phyloP scores from a whole-genome alignment of 208 protist species.

The Leishmania amazonensis region DNA sequence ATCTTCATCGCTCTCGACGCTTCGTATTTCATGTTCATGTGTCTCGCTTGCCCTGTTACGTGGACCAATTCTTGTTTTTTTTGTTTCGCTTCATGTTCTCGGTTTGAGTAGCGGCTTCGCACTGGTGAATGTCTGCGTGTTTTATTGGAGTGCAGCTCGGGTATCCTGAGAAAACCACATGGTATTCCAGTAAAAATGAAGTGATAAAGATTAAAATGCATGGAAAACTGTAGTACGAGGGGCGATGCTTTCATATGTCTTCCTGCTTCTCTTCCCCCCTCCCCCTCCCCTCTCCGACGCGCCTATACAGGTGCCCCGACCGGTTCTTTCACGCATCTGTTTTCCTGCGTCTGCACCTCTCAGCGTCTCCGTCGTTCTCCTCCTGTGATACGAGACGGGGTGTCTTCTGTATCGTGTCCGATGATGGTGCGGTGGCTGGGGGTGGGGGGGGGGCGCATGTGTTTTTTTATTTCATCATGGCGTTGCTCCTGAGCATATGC shows the following conservation, averaged over 20 bases:
- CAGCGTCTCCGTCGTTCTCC: not conserved
- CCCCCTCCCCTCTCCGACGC: not conserved
- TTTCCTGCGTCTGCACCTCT: not conserved
- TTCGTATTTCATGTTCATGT: not conserved
- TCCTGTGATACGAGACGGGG: not conserved
- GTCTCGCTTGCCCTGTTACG: not conserved
- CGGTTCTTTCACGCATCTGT: not conserved
- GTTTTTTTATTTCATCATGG: not conserved
- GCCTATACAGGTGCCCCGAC: not conserved
- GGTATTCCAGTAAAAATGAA: not conserved
- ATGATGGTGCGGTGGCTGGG: not conserved
- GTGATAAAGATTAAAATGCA: not conserved
- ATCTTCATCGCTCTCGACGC: not conserved
- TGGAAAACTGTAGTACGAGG: not conserved
- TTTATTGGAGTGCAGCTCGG: not conserved
- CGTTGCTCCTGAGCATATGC: not conserved
- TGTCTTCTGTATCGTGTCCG: not conserved
- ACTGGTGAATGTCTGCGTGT: not conserved
- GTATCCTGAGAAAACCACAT: not conserved
- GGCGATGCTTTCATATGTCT: not conserved
- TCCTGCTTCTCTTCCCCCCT: not conserved
- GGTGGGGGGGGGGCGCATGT: not conserved
- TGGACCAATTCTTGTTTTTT: not conserved
- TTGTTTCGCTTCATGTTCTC: not conserved
- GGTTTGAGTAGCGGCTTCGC: not conserved